Evolutionary conservation across 345 rosid genomes (phyloP).

Genomic region (Citropsis articulata): DNA sequence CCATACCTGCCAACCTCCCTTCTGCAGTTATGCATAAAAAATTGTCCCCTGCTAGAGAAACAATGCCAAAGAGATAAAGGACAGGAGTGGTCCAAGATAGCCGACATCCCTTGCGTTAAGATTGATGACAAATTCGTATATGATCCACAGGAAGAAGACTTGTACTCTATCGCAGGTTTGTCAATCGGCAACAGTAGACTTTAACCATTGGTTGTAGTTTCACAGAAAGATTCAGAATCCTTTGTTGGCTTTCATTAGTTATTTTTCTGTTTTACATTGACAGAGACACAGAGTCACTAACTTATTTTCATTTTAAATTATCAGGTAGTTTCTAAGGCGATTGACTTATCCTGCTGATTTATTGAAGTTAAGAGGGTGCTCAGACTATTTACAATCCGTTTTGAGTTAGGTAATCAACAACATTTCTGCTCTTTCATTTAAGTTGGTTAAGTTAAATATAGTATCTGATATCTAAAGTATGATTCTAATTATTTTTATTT

Average conservation of each 20-base stretch:
- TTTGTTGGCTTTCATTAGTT: neutral
- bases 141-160: neutral
- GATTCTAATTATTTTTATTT: neutral
- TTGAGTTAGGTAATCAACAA: neutral
- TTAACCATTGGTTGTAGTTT: neutral
- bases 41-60: slow-evolving; percentile 9
- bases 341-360: neutral
- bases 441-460: neutral
- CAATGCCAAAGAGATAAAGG: slow-evolving; percentile 13
- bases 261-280: neutral
- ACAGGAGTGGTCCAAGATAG: slow-evolving; percentile 22
- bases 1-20: slow-evolving; percentile 9
- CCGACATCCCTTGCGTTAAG: slow-evolving; percentile 12
- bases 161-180: neutral
- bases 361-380: neutral
- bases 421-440: neutral
- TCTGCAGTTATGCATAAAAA: slow-evolving; percentile 2
- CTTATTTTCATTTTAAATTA: neutral
- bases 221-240: neutral
- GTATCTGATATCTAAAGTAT: neutral
- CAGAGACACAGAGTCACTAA: neutral
- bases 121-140: neutral
- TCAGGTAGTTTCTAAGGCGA: neutral
- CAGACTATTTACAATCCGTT: neutral
- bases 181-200: neutral